Evolutionary conservation across 768 basidiomycete genomes (phyloP).

Genomic region (Hygrophorus russula): DNA sequence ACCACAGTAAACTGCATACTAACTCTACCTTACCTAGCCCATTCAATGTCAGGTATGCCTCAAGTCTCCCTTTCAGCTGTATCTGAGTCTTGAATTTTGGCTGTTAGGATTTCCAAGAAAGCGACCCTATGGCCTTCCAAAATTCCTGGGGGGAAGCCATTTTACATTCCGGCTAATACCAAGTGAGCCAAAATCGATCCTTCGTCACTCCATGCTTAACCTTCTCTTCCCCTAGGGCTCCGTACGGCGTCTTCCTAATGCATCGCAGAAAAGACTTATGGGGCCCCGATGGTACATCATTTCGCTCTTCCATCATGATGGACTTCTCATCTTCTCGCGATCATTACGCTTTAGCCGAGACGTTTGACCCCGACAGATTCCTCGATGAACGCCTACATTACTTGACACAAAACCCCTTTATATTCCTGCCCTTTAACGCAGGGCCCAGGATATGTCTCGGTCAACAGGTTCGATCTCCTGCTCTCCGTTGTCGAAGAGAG

Average conservation of each 20-base stretch:
- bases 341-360: conserved; percentile 23
- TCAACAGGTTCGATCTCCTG: conserved; percentile 25
- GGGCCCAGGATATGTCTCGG: conserved; percentile 42
- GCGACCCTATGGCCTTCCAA: conserved; percentile 17
- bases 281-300: conserved; percentile 53
- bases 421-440: conserved; percentile 44
- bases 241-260: conserved; percentile 45
- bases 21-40: conserved; percentile 17
- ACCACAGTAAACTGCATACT: background rate
- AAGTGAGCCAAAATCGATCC: conserved; percentile 10
- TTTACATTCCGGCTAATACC: conserved; percentile 29
- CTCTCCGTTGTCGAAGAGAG: background rate
- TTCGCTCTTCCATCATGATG: background rate
- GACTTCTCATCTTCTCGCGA: background rate
- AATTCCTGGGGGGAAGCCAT: conserved; percentile 21
- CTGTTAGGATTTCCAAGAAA: conserved; percentile 13
- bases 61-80: background rate
- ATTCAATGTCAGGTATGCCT: conserved; percentile 22
- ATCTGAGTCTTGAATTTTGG: background rate
- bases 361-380: conserved; percentile 61
- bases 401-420: conserved; percentile 44
- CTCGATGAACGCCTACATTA: conserved; percentile 49
- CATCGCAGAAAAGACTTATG: conserved; percentile 53
- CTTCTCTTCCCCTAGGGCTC: conserved; percentile 15
- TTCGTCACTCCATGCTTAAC: background rate